Evolutionary conservation across 768 basidiomycete genomes (phyloP).

Genomic region (Dioszegia aurantiaca): DNA sequence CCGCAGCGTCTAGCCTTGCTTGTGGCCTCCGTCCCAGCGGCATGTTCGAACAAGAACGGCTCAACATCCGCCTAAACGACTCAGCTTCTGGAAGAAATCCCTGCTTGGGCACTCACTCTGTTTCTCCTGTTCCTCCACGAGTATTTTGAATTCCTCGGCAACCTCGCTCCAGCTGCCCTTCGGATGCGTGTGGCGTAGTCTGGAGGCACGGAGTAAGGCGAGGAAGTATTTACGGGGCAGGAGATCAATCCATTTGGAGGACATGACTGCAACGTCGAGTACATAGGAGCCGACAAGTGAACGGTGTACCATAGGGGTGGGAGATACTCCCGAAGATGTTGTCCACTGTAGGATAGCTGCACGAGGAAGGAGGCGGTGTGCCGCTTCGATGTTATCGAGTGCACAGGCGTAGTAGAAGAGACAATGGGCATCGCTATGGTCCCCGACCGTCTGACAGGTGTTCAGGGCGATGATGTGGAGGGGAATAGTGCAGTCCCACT

Average conservation of each 20-base stretch:
- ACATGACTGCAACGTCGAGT: background rate
- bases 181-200: background rate
- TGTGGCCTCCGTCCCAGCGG: too few species aligned
- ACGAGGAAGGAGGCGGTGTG: background rate
- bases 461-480: background rate
- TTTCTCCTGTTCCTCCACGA: too few species aligned
- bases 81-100: too few species aligned
- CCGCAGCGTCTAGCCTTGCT: too few species aligned
- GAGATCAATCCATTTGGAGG: background rate
- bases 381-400: background rate
- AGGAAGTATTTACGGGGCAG: background rate
- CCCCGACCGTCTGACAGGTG: background rate
- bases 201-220: background rate
- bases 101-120: too few species aligned
- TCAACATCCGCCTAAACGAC: too few species aligned
- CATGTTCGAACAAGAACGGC: too few species aligned
- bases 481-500: background rate
- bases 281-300: background rate
- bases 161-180: background rate
- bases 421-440: background rate
- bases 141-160: background rate
- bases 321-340: too few species aligned
- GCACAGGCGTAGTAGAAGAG: conserved; percentile 1
- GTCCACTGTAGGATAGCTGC: too few species aligned
- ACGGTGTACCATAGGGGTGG: too few species aligned